These are phyloP conservation scores for Aspergillus ruber DNA, from an alignment of 2,329 filamentous ascomycete genomes.

Conservation along the genomic window DNA sequence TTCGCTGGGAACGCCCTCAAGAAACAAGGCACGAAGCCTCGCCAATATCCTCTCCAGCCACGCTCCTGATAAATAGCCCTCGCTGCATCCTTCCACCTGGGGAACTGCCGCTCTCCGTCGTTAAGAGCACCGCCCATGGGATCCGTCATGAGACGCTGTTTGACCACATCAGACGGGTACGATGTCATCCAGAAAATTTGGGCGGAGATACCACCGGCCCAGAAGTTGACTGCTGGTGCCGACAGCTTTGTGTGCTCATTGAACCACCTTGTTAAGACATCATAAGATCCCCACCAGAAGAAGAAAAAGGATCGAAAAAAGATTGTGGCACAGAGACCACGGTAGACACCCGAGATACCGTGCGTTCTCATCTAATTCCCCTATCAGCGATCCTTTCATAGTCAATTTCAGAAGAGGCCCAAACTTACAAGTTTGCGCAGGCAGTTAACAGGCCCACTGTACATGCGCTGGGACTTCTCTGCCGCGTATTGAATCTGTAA, in stretches of 20 bases:
- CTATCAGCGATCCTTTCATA: background rate
- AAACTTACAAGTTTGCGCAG: slow-evolving; percentile 52
- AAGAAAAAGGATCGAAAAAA: slow-evolving; percentile 93
- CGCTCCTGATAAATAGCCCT: slow-evolving; percentile 66
- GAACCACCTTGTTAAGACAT: slow-evolving; percentile 67
- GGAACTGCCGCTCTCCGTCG: slow-evolving; percentile 64
- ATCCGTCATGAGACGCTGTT: slow-evolving; percentile 97
- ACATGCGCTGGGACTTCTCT: slow-evolving; percentile 68
- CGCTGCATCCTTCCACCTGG: slow-evolving; percentile 73
- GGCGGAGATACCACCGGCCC: slow-evolving; percentile 87
- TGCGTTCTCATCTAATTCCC: slow-evolving; percentile 47
- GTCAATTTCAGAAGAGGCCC: background rate
- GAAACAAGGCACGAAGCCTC: slow-evolving; percentile 91
- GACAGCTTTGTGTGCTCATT: slow-evolving; percentile 62
- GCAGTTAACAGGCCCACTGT: slow-evolving; percentile 83
- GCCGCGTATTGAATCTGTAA: slow-evolving; percentile 91
- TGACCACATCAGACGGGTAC: slow-evolving; percentile 89
- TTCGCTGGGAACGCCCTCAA: slow-evolving; percentile 92
- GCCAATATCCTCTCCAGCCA: slow-evolving; percentile 78
- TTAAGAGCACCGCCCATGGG: slow-evolving; percentile 64
- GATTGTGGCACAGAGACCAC: slow-evolving; percentile 76
- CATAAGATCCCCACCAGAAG: slow-evolving; percentile 97
- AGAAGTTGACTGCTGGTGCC: slow-evolving; percentile 84
- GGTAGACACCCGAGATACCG: slow-evolving; percentile 75
- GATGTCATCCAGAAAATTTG: slow-evolving; percentile 92